Conservation (phyloP, 2,329 filamentous ascomycete species). For the Beauveria bassiana region DNA sequence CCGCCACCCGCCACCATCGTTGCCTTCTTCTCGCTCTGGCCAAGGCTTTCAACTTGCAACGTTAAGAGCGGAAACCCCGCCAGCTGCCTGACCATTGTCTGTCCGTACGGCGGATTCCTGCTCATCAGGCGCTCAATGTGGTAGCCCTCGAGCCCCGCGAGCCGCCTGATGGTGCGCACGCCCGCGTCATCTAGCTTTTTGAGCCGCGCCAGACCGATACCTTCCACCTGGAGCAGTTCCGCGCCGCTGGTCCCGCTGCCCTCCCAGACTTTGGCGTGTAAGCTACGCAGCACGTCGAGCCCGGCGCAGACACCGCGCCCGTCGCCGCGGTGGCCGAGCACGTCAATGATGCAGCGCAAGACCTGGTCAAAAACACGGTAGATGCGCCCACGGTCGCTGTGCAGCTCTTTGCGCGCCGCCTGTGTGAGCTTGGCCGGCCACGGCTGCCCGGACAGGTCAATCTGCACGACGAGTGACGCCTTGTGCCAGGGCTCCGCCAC, state of each 20-base stretch:
- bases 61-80: slow-evolving; percentile 59
- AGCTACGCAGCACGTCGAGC: slow-evolving; percentile 68
- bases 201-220: slow-evolving; percentile 67
- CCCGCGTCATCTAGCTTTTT: slow-evolving; percentile 65
- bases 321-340: slow-evolving; percentile 41
- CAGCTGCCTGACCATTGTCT: slow-evolving; percentile 56
- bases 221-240: slow-evolving; percentile 76
- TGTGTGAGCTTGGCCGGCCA: slow-evolving; percentile 43
- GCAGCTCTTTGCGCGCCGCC: slow-evolving; percentile 25
- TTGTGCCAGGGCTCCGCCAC: slow-evolving; percentile 63
- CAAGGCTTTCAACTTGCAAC: slow-evolving; percentile 22
- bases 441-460: slow-evolving; percentile 56
- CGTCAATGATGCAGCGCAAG: slow-evolving; percentile 31
- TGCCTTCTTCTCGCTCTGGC: neutral
- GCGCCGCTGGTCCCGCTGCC: slow-evolving; percentile 60
- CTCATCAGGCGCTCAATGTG: slow-evolving; percentile 70
- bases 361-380: slow-evolving; percentile 25
- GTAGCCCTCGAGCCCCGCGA: slow-evolving; percentile 58
- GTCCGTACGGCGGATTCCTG: slow-evolving; percentile 77
- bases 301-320: slow-evolving; percentile 59
- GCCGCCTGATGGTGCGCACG: slow-evolving; percentile 61
- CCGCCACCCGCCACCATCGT: neutral
- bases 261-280: slow-evolving; percentile 75
- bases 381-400: slow-evolving; percentile 24
- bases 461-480: slow-evolving; percentile 66